phyloP scores from a whole-genome alignment of 768 basidiomycete species.

The Amanita brunnescens region DNA sequence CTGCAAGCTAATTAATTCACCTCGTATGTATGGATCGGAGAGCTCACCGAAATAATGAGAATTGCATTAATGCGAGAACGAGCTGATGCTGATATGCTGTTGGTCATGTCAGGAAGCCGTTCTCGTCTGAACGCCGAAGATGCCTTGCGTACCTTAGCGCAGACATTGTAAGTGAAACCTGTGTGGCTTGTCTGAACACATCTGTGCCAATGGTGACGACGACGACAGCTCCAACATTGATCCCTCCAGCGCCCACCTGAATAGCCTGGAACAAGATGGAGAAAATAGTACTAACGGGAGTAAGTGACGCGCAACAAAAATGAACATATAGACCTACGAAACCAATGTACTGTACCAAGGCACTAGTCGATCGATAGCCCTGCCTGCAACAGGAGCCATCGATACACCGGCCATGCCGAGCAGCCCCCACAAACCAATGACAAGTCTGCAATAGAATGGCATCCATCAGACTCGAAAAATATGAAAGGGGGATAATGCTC shows the following conservation, averaged over 20 bases:
- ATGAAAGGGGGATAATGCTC: conserved; percentile 16
- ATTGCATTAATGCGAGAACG: conserved; percentile 72
- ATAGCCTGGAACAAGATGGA: conserved; percentile 49
- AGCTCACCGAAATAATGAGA: conserved; percentile 54
- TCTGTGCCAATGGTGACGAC: conserved; percentile 67
- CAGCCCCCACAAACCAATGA: conserved; percentile 68
- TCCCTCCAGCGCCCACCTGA: conserved; percentile 61
- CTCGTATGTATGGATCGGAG: background rate
- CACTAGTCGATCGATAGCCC: conserved; percentile 57
- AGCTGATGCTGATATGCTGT: conserved; percentile 38
- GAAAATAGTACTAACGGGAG: conserved; percentile 30
- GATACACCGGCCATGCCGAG: conserved; percentile 67
- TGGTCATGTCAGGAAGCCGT: conserved; percentile 6
- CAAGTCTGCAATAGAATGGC: conserved; percentile 23
- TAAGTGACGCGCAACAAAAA: background rate
- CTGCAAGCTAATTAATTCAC: conserved; percentile 15
- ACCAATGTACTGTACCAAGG: conserved; percentile 69
- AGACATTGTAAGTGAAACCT: conserved; percentile 55
- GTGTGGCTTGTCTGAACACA: conserved; percentile 62
- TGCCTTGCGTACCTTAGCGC: conserved; percentile 39
- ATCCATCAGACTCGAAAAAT: background rate
- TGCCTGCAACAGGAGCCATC: conserved; percentile 61
- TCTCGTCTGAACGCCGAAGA: background rate
- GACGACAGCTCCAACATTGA: conserved; percentile 62
- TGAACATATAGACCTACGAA: background rate